Evolutionary conservation across 768 basidiomycete species (phyloP), one percentile per base, ranked within the genome.

Genomic region (Roridomyces roridus): DNA sequence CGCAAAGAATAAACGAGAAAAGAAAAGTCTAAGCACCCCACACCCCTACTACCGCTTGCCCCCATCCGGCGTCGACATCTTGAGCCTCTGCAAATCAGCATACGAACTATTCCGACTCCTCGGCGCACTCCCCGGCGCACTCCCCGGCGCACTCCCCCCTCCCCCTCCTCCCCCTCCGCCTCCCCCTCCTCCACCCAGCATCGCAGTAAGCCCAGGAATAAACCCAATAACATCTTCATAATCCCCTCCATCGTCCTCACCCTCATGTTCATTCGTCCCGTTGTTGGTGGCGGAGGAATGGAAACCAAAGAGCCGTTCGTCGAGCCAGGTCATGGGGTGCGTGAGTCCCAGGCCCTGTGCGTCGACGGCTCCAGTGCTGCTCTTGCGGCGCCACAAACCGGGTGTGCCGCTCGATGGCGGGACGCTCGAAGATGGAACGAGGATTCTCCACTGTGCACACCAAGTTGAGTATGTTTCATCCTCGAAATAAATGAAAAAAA

Each of bases 251-350:
- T 95, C 93, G 24, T 93, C 91, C 64, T 95, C 94, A 14, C n/a
- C 93, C 91, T 34, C 31, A 10, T 15, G 11, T 4, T 15, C 31
- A 31, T 31, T n/a, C n/a, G n/a, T 31, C 7, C 29, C 29, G 14
- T 31, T 31, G 31, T 3, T 88, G 88, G 49, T 85, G 81, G 70
- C 86, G 87, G 94, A 92, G 3, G 41, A 46, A 39, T 47, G 55
- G 60, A 62, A 96, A 43, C 94, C 95, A 68, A 96, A 97, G 23
- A 97, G 80, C 8, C 92, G 87, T 72, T 96, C 95, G 70, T 97
- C 94, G 15, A 96, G 82, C 94, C 94, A 96, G 14, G 89, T 87
- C 90, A 96, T 94, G 0, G 94, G 94, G 72, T 97, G 94, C 14
- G 86, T 90, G 45, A 63, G 55, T 12, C 60, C 60, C 20, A 62